Conservation (phyloP, 1,139 yeast genomes). For the Geotrichum aggregatum region DNA sequence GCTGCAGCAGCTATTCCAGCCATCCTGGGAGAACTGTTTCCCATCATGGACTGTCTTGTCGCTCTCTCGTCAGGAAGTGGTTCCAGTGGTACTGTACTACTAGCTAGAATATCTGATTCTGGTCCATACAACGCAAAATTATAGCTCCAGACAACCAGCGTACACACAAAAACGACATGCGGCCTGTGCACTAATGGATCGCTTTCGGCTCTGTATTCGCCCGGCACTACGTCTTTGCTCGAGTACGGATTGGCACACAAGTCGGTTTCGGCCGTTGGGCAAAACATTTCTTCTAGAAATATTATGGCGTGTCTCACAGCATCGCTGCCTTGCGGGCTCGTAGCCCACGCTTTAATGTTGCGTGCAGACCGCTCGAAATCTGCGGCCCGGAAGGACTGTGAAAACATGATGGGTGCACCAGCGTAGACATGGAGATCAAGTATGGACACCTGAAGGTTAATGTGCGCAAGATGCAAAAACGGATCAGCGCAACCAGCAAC, state of each 20-base stretch:
- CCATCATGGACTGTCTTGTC: neutral
- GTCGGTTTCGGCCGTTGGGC: conserved; percentile 6
- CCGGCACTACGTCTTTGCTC: neutral
- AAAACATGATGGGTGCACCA: conserved; percentile 6
- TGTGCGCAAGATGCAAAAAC: conserved; percentile 51
- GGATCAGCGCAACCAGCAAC: conserved; percentile 32
- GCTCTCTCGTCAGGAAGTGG: neutral
- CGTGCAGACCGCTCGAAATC: conserved; percentile 4
- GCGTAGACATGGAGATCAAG: conserved; percentile 6
- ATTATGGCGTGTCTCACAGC: conserved; percentile 25
- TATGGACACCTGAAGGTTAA: conserved; percentile 1
- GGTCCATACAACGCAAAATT: conserved; percentile 53
- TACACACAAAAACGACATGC: conserved; percentile 51
- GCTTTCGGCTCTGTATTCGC: conserved; percentile 41
- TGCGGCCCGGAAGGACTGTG: neutral
- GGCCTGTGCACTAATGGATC: conserved; percentile 57
- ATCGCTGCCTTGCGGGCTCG: neutral
- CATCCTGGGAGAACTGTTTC: neutral
- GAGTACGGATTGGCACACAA: conserved; percentile 15
- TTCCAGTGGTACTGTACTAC: neutral
- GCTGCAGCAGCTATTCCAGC: conserved; percentile 4
- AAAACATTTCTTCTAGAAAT: conserved; percentile 31
- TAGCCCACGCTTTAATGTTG: conserved; percentile 6
- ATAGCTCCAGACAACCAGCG: conserved; percentile 57
- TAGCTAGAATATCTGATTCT: conserved; percentile 41